These are phyloP conservation scores for Kodamaea derodonti DNA, from an alignment of 1,139 yeast species.

Conservation along the genomic window DNA sequence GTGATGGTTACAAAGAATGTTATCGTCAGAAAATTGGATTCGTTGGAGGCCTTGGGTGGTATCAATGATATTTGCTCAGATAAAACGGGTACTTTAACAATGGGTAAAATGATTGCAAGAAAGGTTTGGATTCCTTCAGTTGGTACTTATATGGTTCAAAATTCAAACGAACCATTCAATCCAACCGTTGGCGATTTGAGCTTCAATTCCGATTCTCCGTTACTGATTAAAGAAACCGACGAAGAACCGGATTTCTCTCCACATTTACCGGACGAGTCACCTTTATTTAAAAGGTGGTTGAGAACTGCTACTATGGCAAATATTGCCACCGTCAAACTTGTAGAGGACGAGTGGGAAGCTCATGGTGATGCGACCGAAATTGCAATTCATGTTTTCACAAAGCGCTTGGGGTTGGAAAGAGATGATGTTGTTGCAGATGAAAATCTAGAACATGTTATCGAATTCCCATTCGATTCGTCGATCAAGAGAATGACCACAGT, in stretches of 20 bases:
- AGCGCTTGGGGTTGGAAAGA: constrained; percentile 52
- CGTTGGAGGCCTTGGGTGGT: constrained; percentile 77
- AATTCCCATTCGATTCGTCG: constrained; percentile 76
- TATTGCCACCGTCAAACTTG: constrained; percentile 56
- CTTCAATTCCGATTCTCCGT: constrained; percentile 41
- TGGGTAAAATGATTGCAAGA: constrained; percentile 73
- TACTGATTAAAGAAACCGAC: constrained; percentile 31
- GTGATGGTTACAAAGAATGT: constrained; percentile 72
- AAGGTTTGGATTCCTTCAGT: constrained; percentile 74
- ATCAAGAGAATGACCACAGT: constrained; percentile 72
- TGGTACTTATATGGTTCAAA: constrained; percentile 61
- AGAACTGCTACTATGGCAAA: constrained; percentile 67
- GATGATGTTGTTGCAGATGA: constrained; percentile 34
- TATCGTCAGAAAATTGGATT: constrained; percentile 73
- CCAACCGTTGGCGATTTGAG: constrained; percentile 63
- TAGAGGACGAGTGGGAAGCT: constrained; percentile 57
- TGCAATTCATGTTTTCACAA: constrained; percentile 71
- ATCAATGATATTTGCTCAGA: constrained; percentile 81
- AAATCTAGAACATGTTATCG: constrained; percentile 46
- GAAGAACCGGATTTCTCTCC: constrained; percentile 32
- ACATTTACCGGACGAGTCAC: constrained; percentile 20
- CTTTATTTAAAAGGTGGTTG: constrained; percentile 47
- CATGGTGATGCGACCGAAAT: constrained; percentile 86
- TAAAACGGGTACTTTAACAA: constrained; percentile 79
- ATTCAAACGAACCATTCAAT: constrained; percentile 66